These are phyloP conservation scores for Trichophyton benhamiae DNA, from an alignment of 2,329 filamentous ascomycete species.

Conservation along the genomic window DNA sequence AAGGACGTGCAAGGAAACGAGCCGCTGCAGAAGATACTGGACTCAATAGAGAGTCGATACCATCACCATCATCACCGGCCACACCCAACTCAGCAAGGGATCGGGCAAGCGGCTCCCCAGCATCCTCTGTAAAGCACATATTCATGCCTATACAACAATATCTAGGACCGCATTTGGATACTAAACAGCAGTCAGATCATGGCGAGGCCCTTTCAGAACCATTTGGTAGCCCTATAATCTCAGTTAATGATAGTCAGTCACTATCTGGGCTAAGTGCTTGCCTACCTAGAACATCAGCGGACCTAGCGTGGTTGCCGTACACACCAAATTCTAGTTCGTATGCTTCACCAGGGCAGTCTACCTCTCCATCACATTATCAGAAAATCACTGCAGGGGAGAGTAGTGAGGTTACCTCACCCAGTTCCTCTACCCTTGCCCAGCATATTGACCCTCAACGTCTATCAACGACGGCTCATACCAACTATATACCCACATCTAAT, in stretches of 20 bases:
- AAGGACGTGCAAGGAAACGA: slow-evolving; percentile 42
- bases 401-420: background rate
- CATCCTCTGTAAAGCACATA: background rate
- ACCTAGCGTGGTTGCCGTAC: background rate
- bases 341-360: background rate
- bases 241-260: background rate
- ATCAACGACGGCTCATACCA: background rate
- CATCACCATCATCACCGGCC: background rate
- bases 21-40: background rate
- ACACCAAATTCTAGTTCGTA: background rate
- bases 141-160: background rate
- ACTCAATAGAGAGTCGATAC: background rate
- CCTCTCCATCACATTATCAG: background rate
- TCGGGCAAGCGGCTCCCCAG: background rate
- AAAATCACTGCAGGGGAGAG: background rate
- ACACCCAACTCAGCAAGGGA: background rate
- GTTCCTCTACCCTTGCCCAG: background rate
- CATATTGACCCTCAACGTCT: background rate
- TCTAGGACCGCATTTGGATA: background rate
- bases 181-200: background rate
- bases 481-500: too few relatives aligned
- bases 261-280: too few relatives aligned
- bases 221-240: background rate
- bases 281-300: background rate
- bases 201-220: background rate